Evolutionary conservation across 805 yeast genomes (phyloP).

Genomic region (Saccharomycopsis schoenii): DNA sequence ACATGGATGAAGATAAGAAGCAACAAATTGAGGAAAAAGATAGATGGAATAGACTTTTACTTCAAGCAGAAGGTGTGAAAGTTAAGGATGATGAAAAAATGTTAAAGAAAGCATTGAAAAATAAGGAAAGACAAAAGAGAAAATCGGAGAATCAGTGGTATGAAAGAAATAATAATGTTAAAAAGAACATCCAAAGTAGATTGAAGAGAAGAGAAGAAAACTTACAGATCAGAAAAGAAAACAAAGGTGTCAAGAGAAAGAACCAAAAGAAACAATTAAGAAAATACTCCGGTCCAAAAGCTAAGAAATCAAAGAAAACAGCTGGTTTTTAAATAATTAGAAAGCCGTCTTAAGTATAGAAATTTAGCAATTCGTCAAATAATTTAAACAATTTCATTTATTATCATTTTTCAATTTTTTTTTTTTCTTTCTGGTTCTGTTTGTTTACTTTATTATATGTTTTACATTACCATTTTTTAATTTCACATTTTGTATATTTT

Average conservation of each 20-base stretch:
- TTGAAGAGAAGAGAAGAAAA: constrained; percentile 89
- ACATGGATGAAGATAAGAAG: constrained; percentile 52
- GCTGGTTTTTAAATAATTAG: constrained; percentile 12
- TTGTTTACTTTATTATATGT: neutral
- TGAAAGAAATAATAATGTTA: constrained; percentile 76
- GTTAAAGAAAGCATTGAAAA: constrained; percentile 74
- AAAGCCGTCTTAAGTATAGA: neutral
- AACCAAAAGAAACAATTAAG: constrained; percentile 58
- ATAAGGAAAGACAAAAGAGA: constrained; percentile 73
- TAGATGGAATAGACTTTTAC: constrained; percentile 76
- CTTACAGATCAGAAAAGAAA: constrained; percentile 72
- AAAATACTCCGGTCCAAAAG: constrained; percentile 32
- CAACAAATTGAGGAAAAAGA: constrained; percentile 56
- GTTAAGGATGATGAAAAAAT: constrained; percentile 84
- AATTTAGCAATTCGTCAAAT: neutral
- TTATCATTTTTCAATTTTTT: neutral
- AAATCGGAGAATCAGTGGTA: constrained; percentile 88
- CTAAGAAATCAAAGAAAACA: constrained; percentile 15
- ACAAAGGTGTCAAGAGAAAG: constrained; percentile 72
- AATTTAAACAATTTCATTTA: neutral
- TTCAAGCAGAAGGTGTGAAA: constrained; percentile 82
- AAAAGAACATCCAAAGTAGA: constrained; percentile 62
- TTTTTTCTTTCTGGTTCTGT: neutral
- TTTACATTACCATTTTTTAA: neutral
- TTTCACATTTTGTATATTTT: neutral